Conservation (phyloP, 495 filamentous ascomycete species). For the Cryomyces antarcticus region DNA sequence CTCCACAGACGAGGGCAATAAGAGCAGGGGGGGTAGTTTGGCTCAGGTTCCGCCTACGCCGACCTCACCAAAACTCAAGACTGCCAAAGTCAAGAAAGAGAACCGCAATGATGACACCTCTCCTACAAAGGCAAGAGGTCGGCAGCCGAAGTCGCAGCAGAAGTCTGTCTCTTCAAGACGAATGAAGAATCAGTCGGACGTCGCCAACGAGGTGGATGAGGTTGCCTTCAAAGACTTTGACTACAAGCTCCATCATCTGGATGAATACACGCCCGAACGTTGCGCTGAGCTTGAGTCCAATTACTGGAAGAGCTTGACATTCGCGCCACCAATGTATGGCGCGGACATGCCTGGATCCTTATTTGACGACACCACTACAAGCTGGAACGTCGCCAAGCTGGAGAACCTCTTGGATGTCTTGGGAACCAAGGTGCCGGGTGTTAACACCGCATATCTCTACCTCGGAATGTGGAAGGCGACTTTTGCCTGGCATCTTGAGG, state of each 20-base stretch:
- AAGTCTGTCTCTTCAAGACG: slow-evolving; percentile 44
- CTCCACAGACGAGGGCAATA: slow-evolving; percentile 2
- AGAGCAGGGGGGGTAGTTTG: not conserved
- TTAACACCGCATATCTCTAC: slow-evolving; percentile 97
- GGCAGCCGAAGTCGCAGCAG: slow-evolving; percentile 25
- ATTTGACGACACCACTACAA: slow-evolving; percentile 70
- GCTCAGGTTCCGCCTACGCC: slow-evolving; percentile 7
- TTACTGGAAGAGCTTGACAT: slow-evolving; percentile 94
- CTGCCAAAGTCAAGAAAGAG: slow-evolving; percentile 7
- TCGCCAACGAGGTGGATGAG: slow-evolving; percentile 57
- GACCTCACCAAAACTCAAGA: slow-evolving; percentile 6
- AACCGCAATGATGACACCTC: slow-evolving; percentile 6
- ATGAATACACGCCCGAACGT: slow-evolving; percentile 71
- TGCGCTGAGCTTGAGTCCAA: slow-evolving; percentile 83
- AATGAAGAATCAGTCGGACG: slow-evolving; percentile 60
- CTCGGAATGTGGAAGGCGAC: slow-evolving; percentile 99
- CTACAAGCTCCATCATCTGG: slow-evolving; percentile 61
- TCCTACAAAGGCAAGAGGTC: slow-evolving; percentile 10
- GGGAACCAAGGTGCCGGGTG: slow-evolving; percentile 85
- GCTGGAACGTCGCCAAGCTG: slow-evolving; percentile 88
- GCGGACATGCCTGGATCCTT: slow-evolving; percentile 91
- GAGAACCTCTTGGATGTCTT: slow-evolving; percentile 86
- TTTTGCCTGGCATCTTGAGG: slow-evolving; percentile 96
- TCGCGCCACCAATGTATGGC: slow-evolving; percentile 84
- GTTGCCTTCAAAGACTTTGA: slow-evolving; percentile 73